These are phyloP conservation scores for Triangularia setosa DNA, from an alignment of 2,329 filamentous ascomycete genomes.

Conservation along the genomic window DNA sequence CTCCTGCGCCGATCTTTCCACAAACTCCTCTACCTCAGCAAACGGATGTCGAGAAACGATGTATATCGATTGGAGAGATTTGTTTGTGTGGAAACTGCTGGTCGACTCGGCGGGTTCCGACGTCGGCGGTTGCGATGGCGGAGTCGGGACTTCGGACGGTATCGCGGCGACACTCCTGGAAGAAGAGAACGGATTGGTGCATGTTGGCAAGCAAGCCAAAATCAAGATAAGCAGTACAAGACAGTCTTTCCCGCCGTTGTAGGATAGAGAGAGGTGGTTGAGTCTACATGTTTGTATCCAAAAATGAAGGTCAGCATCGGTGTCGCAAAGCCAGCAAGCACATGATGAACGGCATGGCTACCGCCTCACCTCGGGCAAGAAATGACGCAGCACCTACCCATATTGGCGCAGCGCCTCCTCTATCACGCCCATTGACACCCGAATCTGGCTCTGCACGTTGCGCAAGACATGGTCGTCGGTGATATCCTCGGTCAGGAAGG, in stretches of 20 bases:
- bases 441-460: conserved; percentile 70
- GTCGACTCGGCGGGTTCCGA: neutral
- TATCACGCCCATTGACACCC: conserved; percentile 68
- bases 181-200: conserved; percentile 25
- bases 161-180: conserved; percentile 11
- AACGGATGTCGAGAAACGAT: conserved; percentile 84
- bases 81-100: conserved; percentile 33
- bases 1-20: conserved; percentile 56
- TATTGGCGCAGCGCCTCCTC: conserved; percentile 72
- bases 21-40: conserved; percentile 79
- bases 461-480: conserved; percentile 53
- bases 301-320: conserved; percentile 10
- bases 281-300: conserved; percentile 47
- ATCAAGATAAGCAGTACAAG: conserved; percentile 87
- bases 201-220: conserved; percentile 57
- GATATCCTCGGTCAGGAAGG: conserved; percentile 59
- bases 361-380: conserved; percentile 19
- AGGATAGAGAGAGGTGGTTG: conserved; percentile 80
- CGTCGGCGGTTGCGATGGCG: neutral
- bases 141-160: conserved; percentile 5
- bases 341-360: conserved; percentile 3
- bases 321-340: neutral
- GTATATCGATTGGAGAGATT: conserved; percentile 73
- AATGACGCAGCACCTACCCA: conserved; percentile 48
- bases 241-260: conserved; percentile 98